A percentile compares a stretch with the other conserved stretches of the same genome.
These are phyloP conservation scores for Aspergillus fischeri DNA, from an alignment of 2,329 filamentous ascomycete species.

Conservation along the genomic window DNA sequence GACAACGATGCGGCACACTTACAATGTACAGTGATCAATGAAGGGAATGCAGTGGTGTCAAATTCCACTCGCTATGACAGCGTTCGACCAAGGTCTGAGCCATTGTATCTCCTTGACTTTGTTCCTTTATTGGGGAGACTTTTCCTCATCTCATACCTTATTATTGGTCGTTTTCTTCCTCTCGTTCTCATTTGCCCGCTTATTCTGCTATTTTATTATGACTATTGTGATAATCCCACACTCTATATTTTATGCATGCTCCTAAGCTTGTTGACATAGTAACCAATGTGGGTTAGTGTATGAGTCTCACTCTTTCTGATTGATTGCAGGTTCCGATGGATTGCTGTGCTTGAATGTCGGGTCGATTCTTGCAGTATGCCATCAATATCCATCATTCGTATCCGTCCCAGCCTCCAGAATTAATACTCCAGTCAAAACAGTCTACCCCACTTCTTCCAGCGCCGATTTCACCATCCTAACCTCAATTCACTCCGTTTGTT, in stretches of 20 bases:
- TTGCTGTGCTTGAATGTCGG: background rate
- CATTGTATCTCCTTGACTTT: background rate
- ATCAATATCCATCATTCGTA: constrained; percentile 3
- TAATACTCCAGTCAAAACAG: constrained; percentile 16
- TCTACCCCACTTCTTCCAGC: constrained; percentile 15
- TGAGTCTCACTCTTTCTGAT: background rate
- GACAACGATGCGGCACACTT: background rate
- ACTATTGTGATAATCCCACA: background rate
- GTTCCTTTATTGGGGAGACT: background rate
- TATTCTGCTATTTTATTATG: background rate
- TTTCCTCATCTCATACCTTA: background rate
- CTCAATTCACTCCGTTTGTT: constrained; percentile 5
- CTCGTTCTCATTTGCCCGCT: background rate
- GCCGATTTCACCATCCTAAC: constrained; percentile 16
- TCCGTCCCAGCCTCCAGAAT: constrained; percentile 19
- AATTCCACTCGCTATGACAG: background rate
- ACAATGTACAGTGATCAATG: background rate
- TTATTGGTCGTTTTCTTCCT: background rate
- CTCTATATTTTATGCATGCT: background rate
- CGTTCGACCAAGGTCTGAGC: background rate
- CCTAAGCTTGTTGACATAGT: background rate
- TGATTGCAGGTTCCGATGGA: background rate
- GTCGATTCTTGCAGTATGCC: background rate
- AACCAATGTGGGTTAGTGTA: background rate
- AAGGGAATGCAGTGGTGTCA: background rate